These are phyloP conservation scores for Paraphysoderma sedebokerense DNA, from an alignment of 371 early-diverging fungal genomes.

Conservation along the genomic window DNA sequence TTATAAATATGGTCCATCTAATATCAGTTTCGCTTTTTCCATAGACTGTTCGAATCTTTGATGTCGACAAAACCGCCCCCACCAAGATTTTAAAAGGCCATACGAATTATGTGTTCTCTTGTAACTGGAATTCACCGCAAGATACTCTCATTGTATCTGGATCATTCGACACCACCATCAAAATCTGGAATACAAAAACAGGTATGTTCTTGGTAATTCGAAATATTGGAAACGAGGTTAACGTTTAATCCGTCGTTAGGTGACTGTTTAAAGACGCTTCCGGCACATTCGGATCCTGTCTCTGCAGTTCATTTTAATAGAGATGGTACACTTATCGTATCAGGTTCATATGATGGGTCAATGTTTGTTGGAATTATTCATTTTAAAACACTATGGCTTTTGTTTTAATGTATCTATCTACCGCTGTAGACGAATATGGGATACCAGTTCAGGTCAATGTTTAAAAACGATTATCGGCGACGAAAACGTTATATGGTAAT, in stretches of 20 bases:
- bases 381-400: no score
- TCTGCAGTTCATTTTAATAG: conserved; percentile 87
- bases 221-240: no score
- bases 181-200: conserved; percentile 88
- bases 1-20: no score
- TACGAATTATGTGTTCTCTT: conserved; percentile 90
- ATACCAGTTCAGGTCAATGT: conserved; percentile 86
- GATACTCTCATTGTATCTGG: conserved; percentile 89
- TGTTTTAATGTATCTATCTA: no score
- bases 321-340: conserved; percentile 91
- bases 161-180: conserved; percentile 91
- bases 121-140: conserved; percentile 87
- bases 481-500: conserved; percentile 84
- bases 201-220: no score
- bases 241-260: no score
- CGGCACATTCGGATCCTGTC: conserved; percentile 94
- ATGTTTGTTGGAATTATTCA: no score
- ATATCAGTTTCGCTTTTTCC: no score
- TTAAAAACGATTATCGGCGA: conserved; percentile 87
- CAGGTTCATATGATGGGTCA: conserved; percentile 83
- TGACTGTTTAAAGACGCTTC: conserved; percentile 76
- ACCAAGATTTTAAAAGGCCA: conserved; percentile 80
- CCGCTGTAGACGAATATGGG: conserved; percentile 99
- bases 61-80: no score
- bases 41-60: no score